Evolutionary conservation across 768 basidiomycete genomes (phyloP), one percentile per base, ranked within the genome.

Genomic region (Boletus reticulatus): DNA sequence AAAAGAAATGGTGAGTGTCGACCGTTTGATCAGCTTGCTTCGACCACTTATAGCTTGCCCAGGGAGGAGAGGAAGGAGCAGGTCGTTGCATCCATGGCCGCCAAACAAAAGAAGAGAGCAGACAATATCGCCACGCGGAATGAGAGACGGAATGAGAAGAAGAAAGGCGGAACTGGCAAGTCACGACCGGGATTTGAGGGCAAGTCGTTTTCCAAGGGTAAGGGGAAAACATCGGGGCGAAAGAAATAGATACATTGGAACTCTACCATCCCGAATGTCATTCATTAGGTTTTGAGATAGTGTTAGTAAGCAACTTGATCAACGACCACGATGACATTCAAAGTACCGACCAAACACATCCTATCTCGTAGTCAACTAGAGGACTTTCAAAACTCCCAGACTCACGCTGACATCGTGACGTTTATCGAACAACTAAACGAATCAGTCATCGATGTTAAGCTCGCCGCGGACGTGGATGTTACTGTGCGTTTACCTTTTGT

Each of bases 11-110:
- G 95, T 95, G 58, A 53, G 87, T 32, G n/a, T 31, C 20, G 38
- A 1, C 13, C 19, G 16, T 31, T 31, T 13, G 39, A 32, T 19
- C n/a, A n/a, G 27, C 9, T 29, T 6, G 44, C 32, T 6, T 50
- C 10, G 50, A 22, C 6, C 12, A 13, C 58, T 48, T 41, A 53
- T 44, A 19, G 24, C 6, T 53, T 46, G 29, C 11, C n/a, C 65
- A 97, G 94, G 95, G 82, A 84, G 41, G 89, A 92, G 60, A 84
- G 93, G 57, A 96, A 96, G 70, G 86, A 89, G 53, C 85, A 91
- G 37, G 66, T 94, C 27, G 62, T 80, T 4, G 79, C 84, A 12
- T 79, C 87, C 3, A 89, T 92, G 82, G 89, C 88, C 2, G 89
- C 90, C 31, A 87, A 82, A 69, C 88, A 93, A 73, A 93, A 95